Evolutionary conservation across 768 basidiomycete genomes (phyloP).

Genomic region (Macrolepiota fuliginosa): DNA sequence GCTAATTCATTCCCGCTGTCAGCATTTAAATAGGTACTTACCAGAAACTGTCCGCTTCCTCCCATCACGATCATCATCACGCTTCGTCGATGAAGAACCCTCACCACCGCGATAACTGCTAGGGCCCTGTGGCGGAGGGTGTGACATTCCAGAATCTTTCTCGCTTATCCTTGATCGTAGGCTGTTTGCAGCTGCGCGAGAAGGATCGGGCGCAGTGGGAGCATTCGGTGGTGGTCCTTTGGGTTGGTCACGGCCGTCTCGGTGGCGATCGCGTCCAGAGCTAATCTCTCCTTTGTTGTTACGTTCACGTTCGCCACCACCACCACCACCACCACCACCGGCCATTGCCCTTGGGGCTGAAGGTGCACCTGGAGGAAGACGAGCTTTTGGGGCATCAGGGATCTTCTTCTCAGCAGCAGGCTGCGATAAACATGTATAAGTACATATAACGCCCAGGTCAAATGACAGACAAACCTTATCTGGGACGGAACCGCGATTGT

Average conservation of each 20-base stretch:
- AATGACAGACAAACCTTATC: slow-evolving; percentile 52
- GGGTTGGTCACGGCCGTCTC: slow-evolving; percentile 19
- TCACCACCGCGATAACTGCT: slow-evolving; percentile 45
- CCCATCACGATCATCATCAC: slow-evolving; percentile 65
- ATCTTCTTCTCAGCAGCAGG: slow-evolving; percentile 17
- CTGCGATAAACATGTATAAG: slow-evolving; percentile 3
- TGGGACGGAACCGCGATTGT: slow-evolving; percentile 40
- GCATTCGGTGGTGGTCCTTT: slow-evolving; percentile 14
- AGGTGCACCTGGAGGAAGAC: slow-evolving; percentile 15
- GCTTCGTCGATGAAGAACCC: slow-evolving; percentile 24
- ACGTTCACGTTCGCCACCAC: slow-evolving; percentile 5
- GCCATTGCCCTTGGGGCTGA: slow-evolving; percentile 21
- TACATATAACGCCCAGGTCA: background rate
- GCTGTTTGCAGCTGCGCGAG: slow-evolving; percentile 21
- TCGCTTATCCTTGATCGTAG: slow-evolving; percentile 45
- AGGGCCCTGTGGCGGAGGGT: slow-evolving; percentile 24
- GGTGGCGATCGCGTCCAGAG: slow-evolving; percentile 19
- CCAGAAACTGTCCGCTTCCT: slow-evolving; percentile 72
- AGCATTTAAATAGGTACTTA: slow-evolving; percentile 28
- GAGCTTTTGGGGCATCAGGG: slow-evolving; percentile 16
- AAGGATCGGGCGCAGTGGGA: slow-evolving; percentile 18
- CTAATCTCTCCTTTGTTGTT: slow-evolving; percentile 14
- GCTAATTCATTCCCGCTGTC: background rate
- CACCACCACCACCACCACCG: slow-evolving; percentile 2
- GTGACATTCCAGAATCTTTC: slow-evolving; percentile 49